Evolutionary conservation across 192 early-diverging fungal species (phyloP).

Genomic region (Phycomyces blakesleeanus): DNA sequence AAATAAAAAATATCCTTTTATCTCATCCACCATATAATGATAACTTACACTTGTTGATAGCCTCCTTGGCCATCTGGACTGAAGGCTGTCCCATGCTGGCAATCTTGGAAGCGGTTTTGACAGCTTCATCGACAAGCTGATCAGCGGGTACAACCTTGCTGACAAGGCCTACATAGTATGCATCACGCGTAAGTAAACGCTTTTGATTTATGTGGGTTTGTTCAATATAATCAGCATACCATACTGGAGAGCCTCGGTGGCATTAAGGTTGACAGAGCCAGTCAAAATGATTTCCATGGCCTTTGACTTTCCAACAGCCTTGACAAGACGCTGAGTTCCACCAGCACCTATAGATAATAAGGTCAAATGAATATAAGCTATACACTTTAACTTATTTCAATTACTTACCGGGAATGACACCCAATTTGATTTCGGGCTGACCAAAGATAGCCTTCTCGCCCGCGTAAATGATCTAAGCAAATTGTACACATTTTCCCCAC

Average conservation of each 20-base stretch:
- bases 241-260: slow-evolving; percentile 77
- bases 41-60: slow-evolving; percentile 76
- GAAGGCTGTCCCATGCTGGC: slow-evolving; percentile 79
- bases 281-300: slow-evolving; percentile 96
- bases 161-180: slow-evolving; percentile 81
- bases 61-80: slow-evolving; percentile 94
- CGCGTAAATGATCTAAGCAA: slow-evolving; percentile 88
- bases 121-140: slow-evolving; percentile 76
- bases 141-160: slow-evolving; percentile 87
- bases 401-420: slow-evolving; percentile 78
- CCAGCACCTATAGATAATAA: slow-evolving; percentile 50
- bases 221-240: too few species aligned
- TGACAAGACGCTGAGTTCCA: slow-evolving; percentile 81
- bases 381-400: neutral
- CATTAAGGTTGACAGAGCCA: slow-evolving; percentile 76
- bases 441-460: slow-evolving; percentile 96
- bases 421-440: slow-evolving; percentile 98
- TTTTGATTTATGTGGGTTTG: too few species aligned
- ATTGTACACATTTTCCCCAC: neutral
- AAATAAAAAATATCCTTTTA: too few species aligned
- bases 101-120: slow-evolving; percentile 89
- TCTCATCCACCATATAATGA: too few species aligned
- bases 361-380: neutral
- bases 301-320: slow-evolving; percentile 95
- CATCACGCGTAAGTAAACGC: too few species aligned